A percentile compares a stretch with the other conserved stretches of the same genome.
Evolutionary conservation across 345 rosid species (phyloP).

Genomic region (Citrus maxima): DNA sequence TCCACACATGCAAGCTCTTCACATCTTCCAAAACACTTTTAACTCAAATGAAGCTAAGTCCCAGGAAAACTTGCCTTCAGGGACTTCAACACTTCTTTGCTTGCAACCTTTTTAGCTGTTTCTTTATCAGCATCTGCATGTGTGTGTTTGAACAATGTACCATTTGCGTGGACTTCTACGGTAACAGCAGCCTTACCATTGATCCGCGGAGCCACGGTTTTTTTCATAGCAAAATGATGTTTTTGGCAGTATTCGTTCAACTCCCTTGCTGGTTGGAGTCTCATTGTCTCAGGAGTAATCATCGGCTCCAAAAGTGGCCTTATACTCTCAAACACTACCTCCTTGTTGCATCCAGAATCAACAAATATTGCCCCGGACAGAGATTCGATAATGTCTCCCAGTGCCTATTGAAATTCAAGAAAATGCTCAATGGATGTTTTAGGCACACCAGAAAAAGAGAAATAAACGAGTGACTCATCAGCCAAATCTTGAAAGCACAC

Average conservation of each 20-base stretch:
- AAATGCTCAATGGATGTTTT: not conserved
- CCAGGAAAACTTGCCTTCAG: conserved; percentile 28
- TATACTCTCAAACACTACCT: conserved; percentile 53
- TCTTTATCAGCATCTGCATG: conserved; percentile 39
- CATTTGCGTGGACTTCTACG: conserved; percentile 55
- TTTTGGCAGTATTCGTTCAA: conserved; percentile 55
- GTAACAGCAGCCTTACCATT: conserved; percentile 33
- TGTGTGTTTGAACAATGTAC: conserved; percentile 29
- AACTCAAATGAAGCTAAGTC: not conserved
- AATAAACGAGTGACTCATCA: not conserved
- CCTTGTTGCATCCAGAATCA: conserved; percentile 73
- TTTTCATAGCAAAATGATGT: conserved; percentile 23
- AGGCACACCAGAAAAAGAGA: not conserved
- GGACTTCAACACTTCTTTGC: conserved; percentile 46
- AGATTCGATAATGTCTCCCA: conserved; percentile 87
- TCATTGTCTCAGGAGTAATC: conserved; percentile 64
- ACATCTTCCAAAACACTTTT: not conserved
- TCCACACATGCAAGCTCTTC: not conserved
- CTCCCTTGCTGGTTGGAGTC: conserved; percentile 62
- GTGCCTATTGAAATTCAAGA: conserved; percentile 43
- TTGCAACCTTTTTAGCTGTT: conserved; percentile 58
- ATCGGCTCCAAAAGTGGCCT: conserved; percentile 71
- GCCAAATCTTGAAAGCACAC: not conserved
- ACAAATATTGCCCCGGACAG: conserved; percentile 66
- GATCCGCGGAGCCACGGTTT: not conserved